These are phyloP conservation scores for Candida chilensis DNA, from an alignment of 805 yeast species.

Conservation along the genomic window DNA sequence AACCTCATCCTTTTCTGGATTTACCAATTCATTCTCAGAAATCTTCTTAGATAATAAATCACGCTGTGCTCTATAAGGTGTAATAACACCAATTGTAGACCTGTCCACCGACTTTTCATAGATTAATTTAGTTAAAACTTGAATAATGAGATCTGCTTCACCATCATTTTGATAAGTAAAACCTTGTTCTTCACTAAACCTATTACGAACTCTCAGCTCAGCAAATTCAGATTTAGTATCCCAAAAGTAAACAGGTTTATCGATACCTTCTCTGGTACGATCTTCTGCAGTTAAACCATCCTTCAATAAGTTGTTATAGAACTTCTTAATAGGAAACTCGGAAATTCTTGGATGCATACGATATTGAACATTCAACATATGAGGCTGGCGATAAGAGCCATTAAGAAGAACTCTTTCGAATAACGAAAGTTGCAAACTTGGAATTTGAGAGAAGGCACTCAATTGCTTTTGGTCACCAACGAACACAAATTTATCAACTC, in stretches of 20 bases:
- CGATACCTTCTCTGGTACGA: conserved; percentile 34
- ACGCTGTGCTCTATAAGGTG: conserved; percentile 73
- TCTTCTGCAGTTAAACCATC: conserved; percentile 54
- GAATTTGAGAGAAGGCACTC: conserved; percentile 63
- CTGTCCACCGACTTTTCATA: conserved; percentile 42
- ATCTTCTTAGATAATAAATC: conserved; percentile 46
- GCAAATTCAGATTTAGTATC: conserved; percentile 39
- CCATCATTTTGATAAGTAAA: conserved; percentile 49
- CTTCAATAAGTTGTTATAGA: conserved; percentile 37
- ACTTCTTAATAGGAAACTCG: conserved; percentile 44
- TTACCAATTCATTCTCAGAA: conserved; percentile 41
- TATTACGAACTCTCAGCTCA: conserved; percentile 41
- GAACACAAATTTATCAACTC: conserved; percentile 56
- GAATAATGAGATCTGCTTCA: conserved; percentile 40
- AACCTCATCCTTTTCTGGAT: conserved; percentile 40
- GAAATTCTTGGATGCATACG: conserved; percentile 61
- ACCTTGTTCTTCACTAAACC: conserved; percentile 40
- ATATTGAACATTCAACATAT: conserved; percentile 62
- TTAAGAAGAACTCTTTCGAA: conserved; percentile 59
- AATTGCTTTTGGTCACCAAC: conserved; percentile 75
- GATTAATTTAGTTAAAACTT: conserved; percentile 39
- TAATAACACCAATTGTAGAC: conserved; percentile 53
- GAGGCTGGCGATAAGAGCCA: conserved; percentile 51
- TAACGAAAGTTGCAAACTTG: conserved; percentile 54
- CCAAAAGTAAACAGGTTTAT: conserved; percentile 52